Evolutionary conservation across 139 green algal species (phyloP), one percentile per base, ranked within the genome.

Genomic region (Chlamydomonas sp.): DNA sequence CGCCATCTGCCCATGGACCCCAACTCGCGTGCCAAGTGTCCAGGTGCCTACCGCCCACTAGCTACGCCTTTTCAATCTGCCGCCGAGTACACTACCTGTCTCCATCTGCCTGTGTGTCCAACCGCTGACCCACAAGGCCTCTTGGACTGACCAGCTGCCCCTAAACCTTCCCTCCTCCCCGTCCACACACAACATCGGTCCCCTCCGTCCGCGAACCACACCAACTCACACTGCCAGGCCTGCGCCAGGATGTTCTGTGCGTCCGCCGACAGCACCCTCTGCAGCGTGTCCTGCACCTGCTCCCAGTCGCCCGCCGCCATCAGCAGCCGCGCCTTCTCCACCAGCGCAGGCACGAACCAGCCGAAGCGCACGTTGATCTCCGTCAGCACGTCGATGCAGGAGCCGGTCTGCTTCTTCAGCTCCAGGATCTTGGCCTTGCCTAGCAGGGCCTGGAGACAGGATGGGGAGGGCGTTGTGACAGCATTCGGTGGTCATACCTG

Each of bases 251-350:
- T 89, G 86, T 96, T 96, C 80, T 92, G 73, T 5, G 73, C n/a
- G 72, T 95, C 94, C 8, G 85, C 17, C 67, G 86, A 62, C 64
- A 94, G 89, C 66, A 95, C 86, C 20, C 83, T 89, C 77, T 89
- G 72, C 14, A 77, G 60, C 64, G 79, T 68, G 69, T 91, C 83
- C 76, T 61, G 63, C 5, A 80, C 85, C 86, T 92, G 90, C 78
- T 93, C 73, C 83, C 87, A 83, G 87, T 90, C 76, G 85, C 88
- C 57, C 83, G 81, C 72, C 74, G 73, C 79, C 78, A 96, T 89
- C 49, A 95, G 90, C 83, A 96, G 78, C n/a, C 88, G 88, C 10
- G 88, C 89, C 84, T 94, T 93, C 91, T 97, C 95, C 72, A 92
- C 83, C 60, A 95, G 84, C 4, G 91, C 90, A 2, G 93, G 91